These are phyloP conservation scores for Delonix regia DNA, from an alignment of 306 rosid genomes.

Conservation along the genomic window DNA sequence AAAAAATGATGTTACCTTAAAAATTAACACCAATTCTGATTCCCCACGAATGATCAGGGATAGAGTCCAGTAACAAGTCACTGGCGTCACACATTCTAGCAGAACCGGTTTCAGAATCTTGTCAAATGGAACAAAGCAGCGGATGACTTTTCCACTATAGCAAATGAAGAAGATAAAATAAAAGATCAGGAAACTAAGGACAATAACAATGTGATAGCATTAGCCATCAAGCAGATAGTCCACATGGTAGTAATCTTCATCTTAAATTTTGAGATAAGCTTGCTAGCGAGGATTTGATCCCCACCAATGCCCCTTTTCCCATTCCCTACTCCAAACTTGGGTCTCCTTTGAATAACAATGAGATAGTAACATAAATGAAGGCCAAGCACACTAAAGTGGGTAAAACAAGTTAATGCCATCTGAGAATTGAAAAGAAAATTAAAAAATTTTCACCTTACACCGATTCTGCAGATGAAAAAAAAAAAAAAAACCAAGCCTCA, in stretches of 20 bases:
- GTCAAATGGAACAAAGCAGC: constrained; percentile 75
- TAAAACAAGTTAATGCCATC: constrained; percentile 20
- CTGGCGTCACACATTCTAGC: constrained; percentile 83
- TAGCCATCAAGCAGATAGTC: not conserved
- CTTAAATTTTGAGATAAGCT: too few relatives aligned
- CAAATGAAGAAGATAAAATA: not conserved
- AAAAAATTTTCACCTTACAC: not conserved
- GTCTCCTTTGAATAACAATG: not conserved
- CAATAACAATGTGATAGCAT: not conserved
- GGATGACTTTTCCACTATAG: constrained; percentile 64
- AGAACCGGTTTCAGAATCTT: constrained; percentile 80
- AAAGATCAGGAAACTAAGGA: not conserved
- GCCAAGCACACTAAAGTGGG: constrained; percentile 19
- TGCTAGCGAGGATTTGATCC: too few relatives aligned
- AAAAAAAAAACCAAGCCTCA: not conserved
- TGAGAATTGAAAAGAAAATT: constrained; percentile 8
- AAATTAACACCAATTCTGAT: constrained; percentile 64
- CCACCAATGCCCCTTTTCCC: not conserved
- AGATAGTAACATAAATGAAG: not conserved
- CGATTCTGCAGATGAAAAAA: not conserved
- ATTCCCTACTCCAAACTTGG: not conserved
- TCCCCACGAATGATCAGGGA: constrained; percentile 70
- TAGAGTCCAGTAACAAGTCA: constrained; percentile 90
- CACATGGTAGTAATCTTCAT: not conserved
- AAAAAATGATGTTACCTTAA: constrained; percentile 64